Conservation (phyloP, 1,139 yeast species). For the Meyerozyma guilliermondii region DNA sequence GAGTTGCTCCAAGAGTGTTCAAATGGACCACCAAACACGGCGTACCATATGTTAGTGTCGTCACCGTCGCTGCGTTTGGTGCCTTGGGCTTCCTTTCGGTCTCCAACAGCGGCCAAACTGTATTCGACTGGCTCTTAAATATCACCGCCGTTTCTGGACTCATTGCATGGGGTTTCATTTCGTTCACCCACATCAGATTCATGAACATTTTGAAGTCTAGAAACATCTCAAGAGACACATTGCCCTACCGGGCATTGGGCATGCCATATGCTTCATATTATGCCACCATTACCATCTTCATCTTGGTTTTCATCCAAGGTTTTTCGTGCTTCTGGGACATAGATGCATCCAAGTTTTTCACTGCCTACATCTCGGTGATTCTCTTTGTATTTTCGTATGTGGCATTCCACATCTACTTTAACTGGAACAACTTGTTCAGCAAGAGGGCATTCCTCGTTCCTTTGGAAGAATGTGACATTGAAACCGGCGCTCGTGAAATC, state of each 20-base stretch:
- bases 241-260: constrained; percentile 65
- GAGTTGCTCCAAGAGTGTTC: constrained; percentile 57
- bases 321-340: constrained; percentile 56
- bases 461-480: constrained; percentile 56
- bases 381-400: constrained; percentile 50
- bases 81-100: constrained; percentile 63
- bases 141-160: constrained; percentile 75
- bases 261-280: constrained; percentile 66
- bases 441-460: constrained; percentile 33
- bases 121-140: constrained; percentile 80
- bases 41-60: constrained; percentile 61
- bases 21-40: constrained; percentile 52
- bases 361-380: constrained; percentile 62
- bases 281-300: constrained; percentile 43
- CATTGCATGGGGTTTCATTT: constrained; percentile 69
- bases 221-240: constrained; percentile 51
- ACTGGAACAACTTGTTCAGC: constrained; percentile 26
- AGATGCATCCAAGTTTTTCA: constrained; percentile 52
- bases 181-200: constrained; percentile 61
- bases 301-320: constrained; percentile 67
- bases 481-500: constrained; percentile 53
- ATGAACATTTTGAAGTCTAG: constrained; percentile 55
- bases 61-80: constrained; percentile 57
- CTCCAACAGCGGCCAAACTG: constrained; percentile 56
- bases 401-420: constrained; percentile 46